These are phyloP conservation scores for Calonectria crousiana DNA, from an alignment of 2,329 filamentous ascomycete species.

Conservation along the genomic window DNA sequence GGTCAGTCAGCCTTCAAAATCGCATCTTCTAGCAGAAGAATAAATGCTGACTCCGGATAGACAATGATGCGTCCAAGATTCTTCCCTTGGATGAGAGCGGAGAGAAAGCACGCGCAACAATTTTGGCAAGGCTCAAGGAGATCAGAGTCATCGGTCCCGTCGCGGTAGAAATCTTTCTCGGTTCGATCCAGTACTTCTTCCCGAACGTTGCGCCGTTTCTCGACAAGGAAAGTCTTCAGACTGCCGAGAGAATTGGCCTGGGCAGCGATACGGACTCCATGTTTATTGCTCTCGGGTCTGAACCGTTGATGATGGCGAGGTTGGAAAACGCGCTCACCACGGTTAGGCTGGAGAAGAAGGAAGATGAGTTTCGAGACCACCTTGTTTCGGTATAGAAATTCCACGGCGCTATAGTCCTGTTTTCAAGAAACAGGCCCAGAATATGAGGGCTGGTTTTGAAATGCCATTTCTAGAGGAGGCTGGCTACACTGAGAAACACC, in stretches of 20 bases:
- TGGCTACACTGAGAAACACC: not conserved
- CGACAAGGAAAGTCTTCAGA: not conserved
- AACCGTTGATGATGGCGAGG: not conserved
- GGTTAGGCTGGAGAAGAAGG: not conserved
- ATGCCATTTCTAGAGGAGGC: not conserved
- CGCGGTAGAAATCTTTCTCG: not conserved
- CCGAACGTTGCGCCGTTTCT: not conserved
- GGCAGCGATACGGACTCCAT: not conserved
- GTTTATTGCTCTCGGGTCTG: not conserved
- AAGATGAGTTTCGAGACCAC: not conserved
- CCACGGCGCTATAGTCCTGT: too few species aligned
- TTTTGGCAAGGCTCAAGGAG: not conserved
- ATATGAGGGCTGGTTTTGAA: not conserved
- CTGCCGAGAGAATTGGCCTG: not conserved
- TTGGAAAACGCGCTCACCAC: not conserved
- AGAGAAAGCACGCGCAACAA: not conserved
- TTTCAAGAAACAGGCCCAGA: not conserved
- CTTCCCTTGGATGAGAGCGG: not conserved
- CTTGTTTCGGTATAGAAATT: not conserved
- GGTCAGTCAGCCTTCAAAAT: not conserved
- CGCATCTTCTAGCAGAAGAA: not conserved
- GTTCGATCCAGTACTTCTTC: constrained; percentile 2
- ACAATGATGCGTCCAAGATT: not conserved
- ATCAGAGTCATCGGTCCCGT: not conserved
- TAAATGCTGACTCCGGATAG: not conserved